Evolutionary conservation across 1,284 basidiomycete species (phyloP), one percentile per base, ranked within the genome.

Genomic region (Boletus semigastroideus): DNA sequence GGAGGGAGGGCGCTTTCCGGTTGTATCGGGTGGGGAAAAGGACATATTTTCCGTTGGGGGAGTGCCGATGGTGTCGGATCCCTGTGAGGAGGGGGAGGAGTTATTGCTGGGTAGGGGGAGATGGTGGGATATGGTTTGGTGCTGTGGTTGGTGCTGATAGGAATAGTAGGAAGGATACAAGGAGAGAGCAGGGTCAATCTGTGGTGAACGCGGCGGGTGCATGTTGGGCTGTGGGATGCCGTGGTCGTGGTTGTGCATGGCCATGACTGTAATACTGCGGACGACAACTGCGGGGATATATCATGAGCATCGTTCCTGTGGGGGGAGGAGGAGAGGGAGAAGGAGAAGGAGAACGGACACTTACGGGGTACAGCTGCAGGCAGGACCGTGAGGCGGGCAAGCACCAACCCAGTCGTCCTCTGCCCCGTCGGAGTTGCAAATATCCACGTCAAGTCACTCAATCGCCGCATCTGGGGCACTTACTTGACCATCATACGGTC

Each of bases 61-160:
- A 5, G 86, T 87, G 37, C 83, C 84, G 53, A 87, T 76, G 17
- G 84, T 78, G 61, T 89, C 87, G 7, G 87, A 89, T 57, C 79
- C 85, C 61, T 86, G 83, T 0, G 86, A 87, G 8, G 87, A 88
- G n/a, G 88, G 82, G 0, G 81, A 84, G 6, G 80, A 78, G 52
- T 82, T 78, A 59, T 68, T 77, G 16, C 71, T 72, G 5, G 74
- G 72, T 19, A 78, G 62, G 8, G 76, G 63, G 38, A 80, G 69
- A 55, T 79, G 80, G 39, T 75, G 74, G 16, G 74, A 70, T 47
- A 78, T 68, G 59, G 60, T 53, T 22, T 75, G 74, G 13, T 72
- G 74, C n/a, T 66, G 70, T 46, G 20, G 39, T 7, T 73, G 74
- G 40, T 74, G 74, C 40, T 74, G 77, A 57, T 81, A 80, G 53